Evolutionary conservation across 306 rosid genomes (phyloP).

Genomic region (Acacia melanoxylon): DNA sequence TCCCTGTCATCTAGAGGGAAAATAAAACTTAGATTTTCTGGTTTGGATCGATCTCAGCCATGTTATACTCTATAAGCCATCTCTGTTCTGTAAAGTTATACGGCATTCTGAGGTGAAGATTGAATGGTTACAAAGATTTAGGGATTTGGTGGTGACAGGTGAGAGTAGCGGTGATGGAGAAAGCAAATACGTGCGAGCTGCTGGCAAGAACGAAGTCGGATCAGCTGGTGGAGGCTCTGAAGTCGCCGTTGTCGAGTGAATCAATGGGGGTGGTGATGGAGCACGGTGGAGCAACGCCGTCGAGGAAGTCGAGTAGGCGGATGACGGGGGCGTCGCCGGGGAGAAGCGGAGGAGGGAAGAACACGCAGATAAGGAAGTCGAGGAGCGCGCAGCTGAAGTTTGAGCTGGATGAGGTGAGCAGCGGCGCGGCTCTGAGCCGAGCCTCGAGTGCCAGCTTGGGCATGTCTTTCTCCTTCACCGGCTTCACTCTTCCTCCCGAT

Average conservation of each 20-base stretch:
- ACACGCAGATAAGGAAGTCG: constrained; percentile 84
- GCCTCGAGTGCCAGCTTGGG: constrained; percentile 99
- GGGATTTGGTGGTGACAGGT: background rate
- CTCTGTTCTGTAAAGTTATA: background rate
- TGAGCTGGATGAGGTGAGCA: constrained; percentile 68
- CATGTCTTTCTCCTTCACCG: constrained; percentile 89
- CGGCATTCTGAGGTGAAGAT: background rate
- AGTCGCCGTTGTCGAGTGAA: constrained; percentile 52
- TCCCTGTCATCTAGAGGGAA: background rate
- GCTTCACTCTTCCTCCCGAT: constrained; percentile 88
- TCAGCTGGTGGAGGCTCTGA: constrained; percentile 70
- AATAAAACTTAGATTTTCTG: background rate
- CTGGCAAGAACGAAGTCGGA: constrained; percentile 77
- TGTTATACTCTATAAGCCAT: too few relatives aligned
- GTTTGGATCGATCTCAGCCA: background rate
- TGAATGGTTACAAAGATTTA: background rate
- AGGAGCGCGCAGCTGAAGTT: constrained; percentile 88
- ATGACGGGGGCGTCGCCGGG: constrained; percentile 64
- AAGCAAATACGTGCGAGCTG: constrained; percentile 38
- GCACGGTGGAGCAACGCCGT: constrained; percentile 30
- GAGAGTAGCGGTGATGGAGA: constrained; percentile 49
- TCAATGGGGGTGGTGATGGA: constrained; percentile 27
- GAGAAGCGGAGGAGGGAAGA: constrained; percentile 41
- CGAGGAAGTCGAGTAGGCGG: constrained; percentile 80
- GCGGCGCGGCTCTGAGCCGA: constrained; percentile 87